Evolutionary conservation across 495 filamentous ascomycete genomes (phyloP).

Genomic region (Cairneyella variabilis): DNA sequence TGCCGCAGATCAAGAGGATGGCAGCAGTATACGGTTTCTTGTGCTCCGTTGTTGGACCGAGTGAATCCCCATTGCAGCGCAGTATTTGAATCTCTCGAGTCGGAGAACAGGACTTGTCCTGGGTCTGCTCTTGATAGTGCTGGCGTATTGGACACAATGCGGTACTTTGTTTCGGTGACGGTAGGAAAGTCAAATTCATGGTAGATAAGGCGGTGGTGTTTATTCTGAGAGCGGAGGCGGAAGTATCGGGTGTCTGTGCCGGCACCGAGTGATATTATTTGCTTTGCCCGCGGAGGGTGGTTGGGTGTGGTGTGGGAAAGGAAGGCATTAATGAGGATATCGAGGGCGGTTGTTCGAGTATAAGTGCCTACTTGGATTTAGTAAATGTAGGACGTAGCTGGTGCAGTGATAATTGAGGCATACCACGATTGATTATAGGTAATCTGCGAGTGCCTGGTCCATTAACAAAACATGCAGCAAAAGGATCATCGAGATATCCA

Average conservation of each 20-base stretch:
- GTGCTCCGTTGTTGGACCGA: conserved; percentile 26
- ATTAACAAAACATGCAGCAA: conserved; percentile 62
- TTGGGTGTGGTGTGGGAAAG: no score
- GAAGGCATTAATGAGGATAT: conserved; percentile 71
- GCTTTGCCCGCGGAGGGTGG: conserved; percentile 56
- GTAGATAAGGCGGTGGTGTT: conserved; percentile 55
- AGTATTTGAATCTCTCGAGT: not conserved
- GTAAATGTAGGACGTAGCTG: not conserved
- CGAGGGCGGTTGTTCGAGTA: conserved; percentile 83
- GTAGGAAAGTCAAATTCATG: conserved; percentile 90
- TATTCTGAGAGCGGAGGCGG: conserved; percentile 43
- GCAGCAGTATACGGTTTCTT: conserved; percentile 54
- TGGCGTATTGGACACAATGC: conserved; percentile 10
- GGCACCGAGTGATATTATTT: conserved; percentile 91
- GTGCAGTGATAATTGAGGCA: conserved; percentile 10
- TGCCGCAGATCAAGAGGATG: conserved; percentile 80
- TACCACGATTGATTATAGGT: conserved; percentile 93
- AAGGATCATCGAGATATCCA: conserved; percentile 85
- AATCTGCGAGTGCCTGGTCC: conserved; percentile 48
- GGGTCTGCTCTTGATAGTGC: not conserved
- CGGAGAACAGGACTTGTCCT: not conserved
- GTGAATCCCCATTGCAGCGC: conserved; percentile 17
- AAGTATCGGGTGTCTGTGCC: conserved; percentile 90
- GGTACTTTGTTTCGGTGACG: conserved; percentile 46
- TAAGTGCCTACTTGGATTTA: conserved; percentile 67